phyloP scores from a whole-genome alignment of 331 rosid species.

The Malus hybrid region DNA sequence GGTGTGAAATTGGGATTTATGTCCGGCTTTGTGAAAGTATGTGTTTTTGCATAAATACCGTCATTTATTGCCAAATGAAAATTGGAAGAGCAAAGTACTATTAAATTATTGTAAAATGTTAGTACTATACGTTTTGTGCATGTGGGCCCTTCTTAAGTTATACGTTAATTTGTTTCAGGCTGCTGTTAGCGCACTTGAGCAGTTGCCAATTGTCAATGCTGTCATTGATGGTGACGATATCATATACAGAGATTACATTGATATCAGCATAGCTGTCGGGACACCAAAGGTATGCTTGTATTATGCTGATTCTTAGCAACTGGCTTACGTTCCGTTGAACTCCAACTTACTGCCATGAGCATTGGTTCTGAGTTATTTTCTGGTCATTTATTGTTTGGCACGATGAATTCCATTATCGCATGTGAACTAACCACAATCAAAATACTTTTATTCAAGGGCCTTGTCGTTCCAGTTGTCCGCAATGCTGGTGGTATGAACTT shows the following conservation, averaged over 20 bases:
- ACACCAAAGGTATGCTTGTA: slow-evolving; percentile 41
- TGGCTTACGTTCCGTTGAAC: too few relatives aligned
- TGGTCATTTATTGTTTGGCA: not conserved
- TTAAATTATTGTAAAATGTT: not conserved
- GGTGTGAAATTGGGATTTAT: slow-evolving; percentile 57
- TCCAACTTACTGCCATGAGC: not conserved
- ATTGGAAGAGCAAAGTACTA: not conserved
- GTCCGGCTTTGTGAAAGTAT: slow-evolving; percentile 60
- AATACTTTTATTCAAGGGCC: slow-evolving; percentile 29
- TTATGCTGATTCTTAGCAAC: not conserved
- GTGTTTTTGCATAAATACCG: not conserved
- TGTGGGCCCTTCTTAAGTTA: not conserved
- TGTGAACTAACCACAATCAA: not conserved
- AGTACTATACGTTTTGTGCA: not conserved
- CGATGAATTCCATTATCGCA: not conserved
- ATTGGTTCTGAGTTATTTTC: not conserved
- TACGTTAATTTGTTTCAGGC: slow-evolving; percentile 29
- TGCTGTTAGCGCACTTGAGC: slow-evolving; percentile 51
- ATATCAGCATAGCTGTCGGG: slow-evolving; percentile 56
- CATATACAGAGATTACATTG: slow-evolving; percentile 54
- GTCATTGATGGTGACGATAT: slow-evolving; percentile 71
- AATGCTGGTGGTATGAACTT: slow-evolving; percentile 38
- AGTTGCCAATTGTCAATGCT: slow-evolving; percentile 48
- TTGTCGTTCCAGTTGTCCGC: slow-evolving; percentile 52
- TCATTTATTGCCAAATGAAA: not conserved